phyloP scores from a whole-genome alignment of 164 flowering plant species.

The Hamamelis virginiana region DNA sequence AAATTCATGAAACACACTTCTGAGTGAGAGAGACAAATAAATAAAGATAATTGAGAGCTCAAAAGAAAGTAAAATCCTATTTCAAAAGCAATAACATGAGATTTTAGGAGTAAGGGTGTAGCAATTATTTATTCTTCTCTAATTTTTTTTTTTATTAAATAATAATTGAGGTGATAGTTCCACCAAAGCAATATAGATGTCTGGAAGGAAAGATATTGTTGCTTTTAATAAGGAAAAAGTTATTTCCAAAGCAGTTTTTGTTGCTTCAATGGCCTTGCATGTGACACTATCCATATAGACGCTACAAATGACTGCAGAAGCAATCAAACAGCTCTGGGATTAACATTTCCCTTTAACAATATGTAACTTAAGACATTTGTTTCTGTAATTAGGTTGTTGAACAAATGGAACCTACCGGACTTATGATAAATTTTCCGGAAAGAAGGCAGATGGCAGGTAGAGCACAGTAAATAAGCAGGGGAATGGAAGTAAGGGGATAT shows the following conservation, averaged over 20 bases:
- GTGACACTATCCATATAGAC: no score
- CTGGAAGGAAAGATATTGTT: not conserved
- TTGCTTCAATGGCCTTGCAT: not conserved
- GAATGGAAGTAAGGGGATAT: no score
- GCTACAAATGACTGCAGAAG: no score
- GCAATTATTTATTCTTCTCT: no score
- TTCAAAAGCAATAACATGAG: no score
- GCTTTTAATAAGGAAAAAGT: not conserved
- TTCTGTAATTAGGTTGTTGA: not conserved
- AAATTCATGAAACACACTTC: no score
- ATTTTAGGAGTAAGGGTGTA: no score
- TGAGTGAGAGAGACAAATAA: no score
- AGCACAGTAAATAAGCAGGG: not conserved
- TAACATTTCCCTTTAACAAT: no score
- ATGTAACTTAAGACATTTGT: not conserved
- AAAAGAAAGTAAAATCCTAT: no score
- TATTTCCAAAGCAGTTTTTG: not conserved
- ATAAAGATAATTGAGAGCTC: no score
- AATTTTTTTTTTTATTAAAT: not conserved
- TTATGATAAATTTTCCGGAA: not conserved
- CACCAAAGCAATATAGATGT: not conserved
- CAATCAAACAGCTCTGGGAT: not conserved
- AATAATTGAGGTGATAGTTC: not conserved
- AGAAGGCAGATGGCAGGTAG: not conserved
- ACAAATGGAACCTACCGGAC: slow-evolving; percentile 1